Percentiles rank a stretch among this genome's conserved stretches.
Evolutionary conservation across 305 asterid genomes (phyloP).

Genomic region (Rubia peregrina): DNA sequence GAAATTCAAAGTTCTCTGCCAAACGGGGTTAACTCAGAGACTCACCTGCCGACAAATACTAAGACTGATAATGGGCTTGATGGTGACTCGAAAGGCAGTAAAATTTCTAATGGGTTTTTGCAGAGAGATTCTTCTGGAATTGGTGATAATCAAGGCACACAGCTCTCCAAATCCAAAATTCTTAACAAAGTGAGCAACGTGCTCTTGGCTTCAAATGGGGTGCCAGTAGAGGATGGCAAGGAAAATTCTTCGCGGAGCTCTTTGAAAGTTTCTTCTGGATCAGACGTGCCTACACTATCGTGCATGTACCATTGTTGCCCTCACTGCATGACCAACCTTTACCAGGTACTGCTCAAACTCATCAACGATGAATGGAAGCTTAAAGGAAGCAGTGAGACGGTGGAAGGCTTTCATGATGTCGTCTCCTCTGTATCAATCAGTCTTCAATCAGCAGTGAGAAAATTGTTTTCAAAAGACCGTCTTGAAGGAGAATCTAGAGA

Average conservation of each 20-base stretch:
- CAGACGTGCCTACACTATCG: conserved; percentile 21
- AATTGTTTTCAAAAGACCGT: conserved; percentile 26
- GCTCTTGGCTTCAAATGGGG: conserved; percentile 22
- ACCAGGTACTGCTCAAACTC: conserved; percentile 31
- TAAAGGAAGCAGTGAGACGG: conserved; percentile 29
- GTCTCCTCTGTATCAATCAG: conserved; percentile 60
- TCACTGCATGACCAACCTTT: conserved; percentile 54
- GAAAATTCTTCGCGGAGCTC: conserved; percentile 22
- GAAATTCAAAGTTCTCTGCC: conserved; percentile 18
- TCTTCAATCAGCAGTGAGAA: conserved; percentile 52
- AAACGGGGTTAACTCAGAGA: conserved; percentile 27
- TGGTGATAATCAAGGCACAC: conserved; percentile 23
- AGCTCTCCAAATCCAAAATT: conserved; percentile 23
- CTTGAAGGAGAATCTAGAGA: conserved; percentile 18
- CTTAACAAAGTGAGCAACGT: conserved; percentile 14
- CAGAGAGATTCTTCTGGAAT: conserved; percentile 23
- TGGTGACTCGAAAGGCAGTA: conserved; percentile 24
- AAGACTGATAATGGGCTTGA: conserved; percentile 21
- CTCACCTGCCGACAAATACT: conserved; percentile 21
- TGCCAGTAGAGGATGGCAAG: conserved; percentile 22
- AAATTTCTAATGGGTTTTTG: conserved; percentile 42
- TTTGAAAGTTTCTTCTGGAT: conserved; percentile 20
- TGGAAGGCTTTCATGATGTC: conserved; percentile 69
- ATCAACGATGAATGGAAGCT: conserved; percentile 36
- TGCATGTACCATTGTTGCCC: conserved; percentile 67